Percentiles rank a stretch among this genome's conserved stretches.
phyloP scores from a whole-genome alignment of 1,139 yeast genomes.

The Candida sp. region DNA sequence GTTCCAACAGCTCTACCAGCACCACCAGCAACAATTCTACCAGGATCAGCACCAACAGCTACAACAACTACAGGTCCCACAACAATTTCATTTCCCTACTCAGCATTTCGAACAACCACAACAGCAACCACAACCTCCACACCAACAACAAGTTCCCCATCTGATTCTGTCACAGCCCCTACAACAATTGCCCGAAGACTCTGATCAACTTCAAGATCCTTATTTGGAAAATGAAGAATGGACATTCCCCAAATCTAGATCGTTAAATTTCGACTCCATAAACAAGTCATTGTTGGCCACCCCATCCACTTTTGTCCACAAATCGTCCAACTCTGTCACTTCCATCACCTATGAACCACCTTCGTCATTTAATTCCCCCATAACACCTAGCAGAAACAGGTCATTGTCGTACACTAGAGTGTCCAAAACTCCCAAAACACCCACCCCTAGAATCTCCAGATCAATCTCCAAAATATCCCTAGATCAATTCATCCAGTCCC shows the following conservation, averaged over 20 bases:
- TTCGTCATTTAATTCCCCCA: not conserved
- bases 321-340: slow-evolving; percentile 1
- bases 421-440: not conserved
- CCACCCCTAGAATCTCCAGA: slow-evolving; percentile 1
- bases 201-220: slow-evolving; percentile 4
- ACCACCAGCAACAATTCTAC: slow-evolving; percentile 3
- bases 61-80: slow-evolving; percentile 4
- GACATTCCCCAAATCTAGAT: slow-evolving; percentile 1
- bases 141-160: not conserved
- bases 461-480: slow-evolving; percentile 1
- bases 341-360: slow-evolving; percentile 1
- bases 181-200: slow-evolving; percentile 1
- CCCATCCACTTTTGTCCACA: not conserved
- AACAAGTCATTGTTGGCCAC: slow-evolving; percentile 1
- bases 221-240: slow-evolving; percentile 2
- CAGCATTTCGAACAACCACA: slow-evolving; percentile 2
- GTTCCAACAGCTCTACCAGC: slow-evolving; percentile 3
- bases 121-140: slow-evolving; percentile 3
- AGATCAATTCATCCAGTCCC: not conserved
- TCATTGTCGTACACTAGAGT: not conserved
- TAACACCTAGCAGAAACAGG: slow-evolving; percentile 1
- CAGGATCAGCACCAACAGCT: slow-evolving; percentile 6
- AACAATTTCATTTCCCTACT: not conserved
- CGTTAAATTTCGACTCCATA: not conserved
- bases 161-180: not conserved